Conservation (phyloP, 2,329 filamentous ascomycete genomes). For the Pseudomassariella vexata region DNA sequence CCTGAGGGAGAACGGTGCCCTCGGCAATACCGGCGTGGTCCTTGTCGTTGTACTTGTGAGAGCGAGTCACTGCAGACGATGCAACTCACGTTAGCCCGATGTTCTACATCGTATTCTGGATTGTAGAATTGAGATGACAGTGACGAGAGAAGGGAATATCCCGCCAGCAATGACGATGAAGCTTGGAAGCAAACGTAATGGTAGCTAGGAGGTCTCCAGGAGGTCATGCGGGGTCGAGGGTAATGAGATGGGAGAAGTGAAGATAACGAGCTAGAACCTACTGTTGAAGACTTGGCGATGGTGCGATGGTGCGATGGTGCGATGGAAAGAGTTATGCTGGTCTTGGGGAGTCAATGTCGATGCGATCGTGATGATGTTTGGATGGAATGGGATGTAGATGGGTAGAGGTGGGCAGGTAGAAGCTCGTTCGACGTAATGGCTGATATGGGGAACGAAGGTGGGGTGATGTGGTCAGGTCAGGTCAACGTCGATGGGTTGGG, state of each 20-base stretch:
- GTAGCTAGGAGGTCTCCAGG: conserved; percentile 9
- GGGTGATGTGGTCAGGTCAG: too few species aligned
- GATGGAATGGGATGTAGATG: conserved; percentile 3
- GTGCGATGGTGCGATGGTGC: not conserved
- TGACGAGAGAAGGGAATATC: too few species aligned
- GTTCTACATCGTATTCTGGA: too few species aligned
- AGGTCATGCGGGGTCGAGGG: conserved; percentile 9
- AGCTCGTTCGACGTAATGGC: conserved; percentile 5
- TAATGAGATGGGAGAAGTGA: not conserved
- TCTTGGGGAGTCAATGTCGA: conserved; percentile 1
- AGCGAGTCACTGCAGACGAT: conserved; percentile 75
- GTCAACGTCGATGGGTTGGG: too few species aligned
- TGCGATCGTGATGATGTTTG: not conserved
- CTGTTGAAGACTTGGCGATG: conserved; percentile 2
- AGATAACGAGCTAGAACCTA: conserved; percentile 3
- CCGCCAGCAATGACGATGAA: not conserved
- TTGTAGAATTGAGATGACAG: too few species aligned
- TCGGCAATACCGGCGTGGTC: conserved; percentile 78
- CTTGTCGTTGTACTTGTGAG: conserved; percentile 92
- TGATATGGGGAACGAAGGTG: conserved; percentile 4
- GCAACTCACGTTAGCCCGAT: too few species aligned
- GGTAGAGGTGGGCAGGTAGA: conserved; percentile 1
- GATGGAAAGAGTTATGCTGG: not conserved
- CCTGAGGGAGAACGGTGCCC: conserved; percentile 61
- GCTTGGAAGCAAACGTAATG: not conserved